Conservation (phyloP, 2,329 filamentous ascomycete species). For the Lomentospora prolificans region DNA sequence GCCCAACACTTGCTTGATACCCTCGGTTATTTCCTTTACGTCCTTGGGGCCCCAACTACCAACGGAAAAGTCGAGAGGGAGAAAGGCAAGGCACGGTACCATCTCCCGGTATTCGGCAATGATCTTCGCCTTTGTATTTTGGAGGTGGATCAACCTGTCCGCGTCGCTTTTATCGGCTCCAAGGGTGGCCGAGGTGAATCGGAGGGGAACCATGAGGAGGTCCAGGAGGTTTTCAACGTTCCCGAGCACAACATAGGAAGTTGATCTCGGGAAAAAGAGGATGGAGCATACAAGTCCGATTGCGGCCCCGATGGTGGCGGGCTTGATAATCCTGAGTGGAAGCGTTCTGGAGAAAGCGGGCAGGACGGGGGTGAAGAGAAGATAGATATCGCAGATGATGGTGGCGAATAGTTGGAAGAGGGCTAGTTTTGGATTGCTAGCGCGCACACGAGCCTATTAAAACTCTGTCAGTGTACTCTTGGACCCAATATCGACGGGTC, state of each 20-base stretch:
- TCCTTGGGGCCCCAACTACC: slow-evolving; percentile 35
- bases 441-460: slow-evolving; percentile 28
- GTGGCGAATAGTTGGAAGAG: slow-evolving; percentile 35
- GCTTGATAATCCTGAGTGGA: slow-evolving; percentile 29
- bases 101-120: slow-evolving; percentile 27
- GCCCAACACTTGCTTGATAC: slow-evolving; percentile 24
- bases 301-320: slow-evolving; percentile 33
- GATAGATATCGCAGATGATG: slow-evolving; percentile 34
- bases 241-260: slow-evolving; percentile 27
- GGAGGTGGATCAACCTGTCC: slow-evolving; percentile 20
- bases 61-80: slow-evolving; percentile 35
- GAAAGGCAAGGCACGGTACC: slow-evolving; percentile 29
- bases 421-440: slow-evolving; percentile 32
- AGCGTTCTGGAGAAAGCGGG: slow-evolving; percentile 29
- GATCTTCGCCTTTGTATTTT: slow-evolving; percentile 16
- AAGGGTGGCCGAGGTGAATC: slow-evolving; percentile 22
- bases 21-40: slow-evolving; percentile 25
- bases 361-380: slow-evolving; percentile 31
- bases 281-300: slow-evolving; percentile 33
- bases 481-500: slow-evolving; percentile 12
- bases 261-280: slow-evolving; percentile 38
- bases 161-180: slow-evolving; percentile 18
- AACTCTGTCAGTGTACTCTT: too few relatives aligned
- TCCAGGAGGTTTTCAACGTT: slow-evolving; percentile 15
- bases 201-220: slow-evolving; percentile 21